Evolutionary conservation across 2,329 filamentous ascomycete genomes (phyloP).

Genomic region (Huntiella decipiens): DNA sequence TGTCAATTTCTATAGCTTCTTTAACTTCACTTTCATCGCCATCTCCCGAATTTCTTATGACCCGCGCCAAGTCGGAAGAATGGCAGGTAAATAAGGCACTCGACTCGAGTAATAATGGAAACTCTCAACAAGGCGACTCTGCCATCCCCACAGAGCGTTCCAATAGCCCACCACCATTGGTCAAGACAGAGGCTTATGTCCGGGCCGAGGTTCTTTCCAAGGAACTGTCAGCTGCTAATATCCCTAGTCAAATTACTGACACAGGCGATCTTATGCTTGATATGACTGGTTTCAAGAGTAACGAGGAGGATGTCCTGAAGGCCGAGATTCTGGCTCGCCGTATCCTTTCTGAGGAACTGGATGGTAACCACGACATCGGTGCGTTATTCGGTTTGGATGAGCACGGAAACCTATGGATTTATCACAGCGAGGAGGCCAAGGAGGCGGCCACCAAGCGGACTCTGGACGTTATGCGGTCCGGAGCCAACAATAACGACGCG

Average conservation of each 20-base stretch:
- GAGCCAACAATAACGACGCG: constrained; percentile 49
- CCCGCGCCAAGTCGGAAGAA: constrained; percentile 31
- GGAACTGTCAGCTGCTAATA: constrained; percentile 76
- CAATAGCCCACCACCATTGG: constrained; percentile 57
- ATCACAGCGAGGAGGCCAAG: constrained; percentile 92
- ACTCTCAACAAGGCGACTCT: constrained; percentile 24
- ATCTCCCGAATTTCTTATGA: constrained; percentile 29
- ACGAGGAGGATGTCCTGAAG: constrained; percentile 75
- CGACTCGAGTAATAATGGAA: constrained; percentile 13
- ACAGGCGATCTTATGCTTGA: constrained; percentile 91
- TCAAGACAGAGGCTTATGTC: constrained; percentile 56
- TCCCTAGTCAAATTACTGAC: constrained; percentile 81
- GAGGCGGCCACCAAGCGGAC: constrained; percentile 59
- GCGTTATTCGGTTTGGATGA: constrained; percentile 89
- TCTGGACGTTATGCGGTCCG: constrained; percentile 29
- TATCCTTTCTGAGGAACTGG: constrained; percentile 78
- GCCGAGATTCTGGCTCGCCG: constrained; percentile 88
- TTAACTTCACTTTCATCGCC: constrained; percentile 35
- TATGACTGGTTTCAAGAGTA: constrained; percentile 92
- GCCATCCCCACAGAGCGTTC: constrained; percentile 37
- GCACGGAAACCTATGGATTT: constrained; percentile 97
- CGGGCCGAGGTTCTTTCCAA: constrained; percentile 71
- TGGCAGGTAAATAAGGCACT: constrained; percentile 20
- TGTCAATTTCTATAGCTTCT: constrained; percentile 21
- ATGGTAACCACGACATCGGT: constrained; percentile 91